A percentile compares a stretch with the other conserved stretches of the same genome.
phyloP scores from a whole-genome alignment of 306 rosid genomes.

The Macrotyloma uniflorum region DNA sequence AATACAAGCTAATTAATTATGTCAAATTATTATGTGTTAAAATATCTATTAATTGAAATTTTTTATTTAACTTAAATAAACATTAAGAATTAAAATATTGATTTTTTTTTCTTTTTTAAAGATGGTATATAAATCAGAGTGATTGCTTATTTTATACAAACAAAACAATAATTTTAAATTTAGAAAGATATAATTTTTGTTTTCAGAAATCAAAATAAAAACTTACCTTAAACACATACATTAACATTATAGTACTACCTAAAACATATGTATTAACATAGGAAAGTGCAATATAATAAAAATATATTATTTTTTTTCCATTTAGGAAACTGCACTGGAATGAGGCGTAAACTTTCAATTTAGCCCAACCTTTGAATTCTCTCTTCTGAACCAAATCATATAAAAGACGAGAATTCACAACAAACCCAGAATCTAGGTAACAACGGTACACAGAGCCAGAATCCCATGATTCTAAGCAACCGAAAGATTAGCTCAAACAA shows the following conservation, averaged over 20 bases:
- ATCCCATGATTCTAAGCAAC: constrained; percentile 70
- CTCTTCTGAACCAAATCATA: not conserved
- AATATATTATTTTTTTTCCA: not conserved
- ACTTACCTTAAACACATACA: not conserved
- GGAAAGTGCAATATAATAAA: not conserved
- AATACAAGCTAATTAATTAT: too few relatives aligned
- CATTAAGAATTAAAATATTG: too few relatives aligned
- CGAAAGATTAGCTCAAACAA: constrained; percentile 41
- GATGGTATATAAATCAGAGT: too few relatives aligned
- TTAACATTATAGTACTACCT: not conserved
- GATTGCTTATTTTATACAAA: too few relatives aligned
- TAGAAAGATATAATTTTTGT: not conserved
- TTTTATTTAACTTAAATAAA: too few relatives aligned
- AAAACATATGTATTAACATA: not conserved
- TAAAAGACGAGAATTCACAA: constrained; percentile 8
- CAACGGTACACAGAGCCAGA: constrained; percentile 54
- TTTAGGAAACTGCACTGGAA: not conserved
- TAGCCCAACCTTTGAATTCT: constrained; percentile 32
- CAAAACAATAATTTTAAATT: too few relatives aligned
- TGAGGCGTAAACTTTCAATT: constrained; percentile 60
- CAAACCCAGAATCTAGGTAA: not conserved
- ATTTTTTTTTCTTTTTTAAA: too few relatives aligned
- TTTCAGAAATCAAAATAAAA: not conserved
- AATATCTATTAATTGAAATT: too few relatives aligned
- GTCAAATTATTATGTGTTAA: too few relatives aligned